Base-by-base conservation (phyloP, 495 filamentous ascomycete species). In the Lasiosphaeria hispida region DNA sequence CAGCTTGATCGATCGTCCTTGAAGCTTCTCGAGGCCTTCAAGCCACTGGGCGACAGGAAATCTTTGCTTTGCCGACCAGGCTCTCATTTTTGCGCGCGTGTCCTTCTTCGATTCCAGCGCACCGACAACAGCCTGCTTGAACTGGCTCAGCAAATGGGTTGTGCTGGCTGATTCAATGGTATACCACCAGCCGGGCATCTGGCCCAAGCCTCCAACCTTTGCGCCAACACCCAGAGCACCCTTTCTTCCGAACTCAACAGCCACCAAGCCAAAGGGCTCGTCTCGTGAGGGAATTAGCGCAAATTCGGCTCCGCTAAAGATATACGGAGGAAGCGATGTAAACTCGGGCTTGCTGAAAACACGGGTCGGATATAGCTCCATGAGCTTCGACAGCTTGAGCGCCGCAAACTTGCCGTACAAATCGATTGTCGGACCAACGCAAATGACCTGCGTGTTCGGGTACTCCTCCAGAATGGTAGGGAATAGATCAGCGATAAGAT, bases 221-320 rank as follows among this genome's bases (percentile, higher is more conserved):
- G 85, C 83, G 30, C 87, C 87, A 58, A 91, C 85, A 48, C 87
- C 87, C 17, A 91, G 76, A 11, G 87, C 87, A 47, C 87, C 87
- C 62, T 91, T 90, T 11, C 87, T 78, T 10, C 87, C 87, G 55
- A 91, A 91, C 62, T 90, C 87, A 37, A 90, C 87, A 30, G 87
- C 87, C 2, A 90, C 87, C 7, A 90, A 71, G 14, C 87, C 87
- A 58, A 90, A 90, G 0, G 87, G 87, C 65, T 90, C 87, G 60
- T 90, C 87, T 58, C 87, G 79, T 18, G 85, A 88, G 7, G 87
- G 87, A 53, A 90, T 90, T 39, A 90, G 69, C 9, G 87, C 87
- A 61, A 90, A 90, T 43, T 90, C 87, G 30, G 87, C 85, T 34
- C 87, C 87, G 40, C 83, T 86, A 71, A 89, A 90, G 55, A 90